Conservation (phyloP, 345 rosid genomes). For the Dipteronia dyeriana region DNA sequence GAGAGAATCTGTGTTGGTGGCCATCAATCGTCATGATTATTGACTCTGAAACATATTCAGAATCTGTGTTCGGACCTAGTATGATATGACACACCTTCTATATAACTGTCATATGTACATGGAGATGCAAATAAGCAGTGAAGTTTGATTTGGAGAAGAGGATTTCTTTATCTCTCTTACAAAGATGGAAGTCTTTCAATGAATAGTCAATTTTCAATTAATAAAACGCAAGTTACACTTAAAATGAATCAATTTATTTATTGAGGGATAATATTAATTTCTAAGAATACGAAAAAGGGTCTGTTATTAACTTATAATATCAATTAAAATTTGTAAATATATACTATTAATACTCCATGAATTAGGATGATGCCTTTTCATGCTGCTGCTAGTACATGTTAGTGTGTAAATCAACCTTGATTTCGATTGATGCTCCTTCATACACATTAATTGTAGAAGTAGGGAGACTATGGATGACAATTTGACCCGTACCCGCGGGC, state of each 20-base stretch:
- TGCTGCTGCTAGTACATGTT: background rate
- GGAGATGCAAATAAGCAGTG: background rate
- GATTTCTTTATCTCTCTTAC: background rate
- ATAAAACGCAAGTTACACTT: background rate
- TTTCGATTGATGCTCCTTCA: background rate
- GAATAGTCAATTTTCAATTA: background rate
- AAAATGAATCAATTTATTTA: background rate
- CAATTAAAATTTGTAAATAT: background rate
- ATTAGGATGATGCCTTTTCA: background rate
- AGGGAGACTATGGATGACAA: too few relatives aligned
- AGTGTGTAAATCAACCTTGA: background rate
- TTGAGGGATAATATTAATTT: background rate
- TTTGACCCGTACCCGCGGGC: too few relatives aligned
- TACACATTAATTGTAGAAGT: background rate
- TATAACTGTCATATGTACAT: background rate
- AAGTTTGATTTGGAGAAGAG: background rate
- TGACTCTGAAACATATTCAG: conserved; percentile 16
- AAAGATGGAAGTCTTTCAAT: background rate
- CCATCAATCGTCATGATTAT: background rate
- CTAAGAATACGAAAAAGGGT: background rate
- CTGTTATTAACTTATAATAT: background rate
- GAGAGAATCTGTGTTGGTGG: conserved; percentile 29
- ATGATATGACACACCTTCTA: too few relatives aligned
- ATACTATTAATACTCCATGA: background rate
- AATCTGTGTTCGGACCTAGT: background rate